Percentiles rank a stretch among this genome's conserved stretches.
Evolutionary conservation across 1,284 basidiomycete genomes (phyloP).

Genomic region (Bondarzewia mesenterica): DNA sequence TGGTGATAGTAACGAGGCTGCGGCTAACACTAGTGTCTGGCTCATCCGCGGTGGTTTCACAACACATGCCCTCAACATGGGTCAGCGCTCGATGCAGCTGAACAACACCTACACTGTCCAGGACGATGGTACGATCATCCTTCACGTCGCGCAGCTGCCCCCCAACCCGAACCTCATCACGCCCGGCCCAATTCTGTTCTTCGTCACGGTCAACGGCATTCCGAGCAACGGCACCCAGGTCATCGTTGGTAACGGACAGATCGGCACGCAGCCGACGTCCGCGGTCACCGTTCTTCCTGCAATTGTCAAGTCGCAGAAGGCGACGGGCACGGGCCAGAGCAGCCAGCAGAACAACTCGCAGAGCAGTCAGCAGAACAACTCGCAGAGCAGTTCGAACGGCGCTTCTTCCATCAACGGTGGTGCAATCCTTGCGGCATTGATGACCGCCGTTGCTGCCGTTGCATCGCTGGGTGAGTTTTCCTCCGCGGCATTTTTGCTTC

Average conservation of each 20-base stretch:
- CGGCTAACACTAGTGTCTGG: conserved; percentile 72
- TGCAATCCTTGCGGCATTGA: conserved; percentile 16
- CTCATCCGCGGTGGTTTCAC: conserved; percentile 87
- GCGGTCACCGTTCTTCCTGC: conserved; percentile 44
- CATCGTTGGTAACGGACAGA: conserved; percentile 72
- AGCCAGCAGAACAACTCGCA: background rate
- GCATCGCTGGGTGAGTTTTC: conserved; percentile 12
- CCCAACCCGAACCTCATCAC: conserved; percentile 81
- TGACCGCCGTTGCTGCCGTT: conserved; percentile 18
- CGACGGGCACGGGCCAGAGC: conserved; percentile 1
- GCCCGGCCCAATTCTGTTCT: conserved; percentile 81
- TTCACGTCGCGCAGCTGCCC: conserved; percentile 75
- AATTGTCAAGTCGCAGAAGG: conserved; percentile 29
- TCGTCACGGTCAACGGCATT: conserved; percentile 75
- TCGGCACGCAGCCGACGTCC: conserved; percentile 56
- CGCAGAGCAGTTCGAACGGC: background rate
- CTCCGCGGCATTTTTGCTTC: background rate
- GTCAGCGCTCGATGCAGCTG: conserved; percentile 70
- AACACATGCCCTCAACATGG: conserved; percentile 95
- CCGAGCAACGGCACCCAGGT: conserved; percentile 73
- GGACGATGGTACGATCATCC: conserved; percentile 59
- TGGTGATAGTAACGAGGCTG: conserved; percentile 61
- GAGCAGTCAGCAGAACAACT: background rate
- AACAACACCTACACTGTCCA: conserved; percentile 81
- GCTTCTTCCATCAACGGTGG: conserved; percentile 12